These are phyloP conservation scores for Phytophthora colocasiae DNA, from an alignment of 352 stramenopile species.

Conservation along the genomic window DNA sequence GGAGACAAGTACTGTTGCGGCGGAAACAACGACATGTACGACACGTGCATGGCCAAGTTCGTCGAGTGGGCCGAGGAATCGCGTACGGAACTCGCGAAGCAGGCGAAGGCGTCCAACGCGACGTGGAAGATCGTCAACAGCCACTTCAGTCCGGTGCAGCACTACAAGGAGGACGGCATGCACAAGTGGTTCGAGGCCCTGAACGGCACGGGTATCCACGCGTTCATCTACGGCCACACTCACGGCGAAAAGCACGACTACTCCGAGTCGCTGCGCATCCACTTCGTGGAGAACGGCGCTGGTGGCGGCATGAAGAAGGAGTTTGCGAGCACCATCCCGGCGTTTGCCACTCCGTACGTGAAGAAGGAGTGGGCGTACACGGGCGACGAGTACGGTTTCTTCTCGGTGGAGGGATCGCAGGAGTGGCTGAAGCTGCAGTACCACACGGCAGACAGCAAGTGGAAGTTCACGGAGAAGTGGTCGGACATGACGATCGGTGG, in stretches of 20 bases:
- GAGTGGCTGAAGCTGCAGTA: constrained; percentile 33
- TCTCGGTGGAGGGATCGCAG: constrained; percentile 19
- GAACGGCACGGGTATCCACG: constrained; percentile 10
- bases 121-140: constrained; percentile 13
- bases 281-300: constrained; percentile 30
- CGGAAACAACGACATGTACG: constrained; percentile 13
- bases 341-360: constrained; percentile 3
- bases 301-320: constrained; percentile 24
- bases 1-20: constrained; percentile 18
- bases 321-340: constrained; percentile 15
- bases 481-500: constrained; percentile 14
- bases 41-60: constrained; percentile 15
- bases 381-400: constrained; percentile 22
- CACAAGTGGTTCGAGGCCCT: constrained; percentile 27
- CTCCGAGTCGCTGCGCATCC: constrained; percentile 13
- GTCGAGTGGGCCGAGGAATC: constrained; percentile 12
- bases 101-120: constrained; percentile 4
- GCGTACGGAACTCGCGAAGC: constrained; percentile 1
- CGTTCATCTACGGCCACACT: constrained; percentile 22
- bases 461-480: constrained; percentile 13
- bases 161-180: constrained; percentile 20
- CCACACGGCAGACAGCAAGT: constrained; percentile 19
- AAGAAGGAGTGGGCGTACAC: constrained; percentile 21
- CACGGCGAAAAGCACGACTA: constrained; percentile 19
- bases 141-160: constrained; percentile 5